These are phyloP conservation scores for Fusarium nodosum DNA, from an alignment of 2,329 filamentous ascomycete genomes.

Conservation along the genomic window DNA sequence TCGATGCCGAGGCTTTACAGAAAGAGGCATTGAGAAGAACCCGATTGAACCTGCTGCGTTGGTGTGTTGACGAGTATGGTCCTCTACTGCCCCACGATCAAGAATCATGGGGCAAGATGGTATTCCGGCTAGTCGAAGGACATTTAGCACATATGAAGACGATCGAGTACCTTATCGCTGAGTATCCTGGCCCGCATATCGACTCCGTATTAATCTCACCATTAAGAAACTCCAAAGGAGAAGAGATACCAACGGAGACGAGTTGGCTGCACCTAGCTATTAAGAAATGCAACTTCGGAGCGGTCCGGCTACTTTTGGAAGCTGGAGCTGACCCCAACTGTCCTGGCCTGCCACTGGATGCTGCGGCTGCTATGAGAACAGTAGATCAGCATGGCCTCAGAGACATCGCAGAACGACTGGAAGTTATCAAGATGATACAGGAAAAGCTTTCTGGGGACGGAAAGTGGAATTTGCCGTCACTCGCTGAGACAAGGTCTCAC, in stretches of 20 bases:
- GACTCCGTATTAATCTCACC: background rate
- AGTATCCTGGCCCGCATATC: slow-evolving; percentile 27
- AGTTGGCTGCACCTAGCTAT: slow-evolving; percentile 25
- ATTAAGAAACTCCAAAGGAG: accelerated
- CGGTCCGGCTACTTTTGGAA: background rate
- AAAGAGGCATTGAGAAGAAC: background rate
- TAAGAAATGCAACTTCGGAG: background rate
- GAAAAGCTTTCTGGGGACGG: background rate
- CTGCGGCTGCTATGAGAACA: background rate
- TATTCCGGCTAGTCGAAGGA: background rate
- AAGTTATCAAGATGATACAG: slow-evolving; percentile 7
- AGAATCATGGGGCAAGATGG: slow-evolving; percentile 8
- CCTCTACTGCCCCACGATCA: background rate
- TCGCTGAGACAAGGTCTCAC: background rate
- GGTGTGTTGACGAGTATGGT: slow-evolving; percentile 26
- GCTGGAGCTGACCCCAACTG: slow-evolving; percentile 13
- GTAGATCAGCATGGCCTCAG: accelerated
- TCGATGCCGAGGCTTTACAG: background rate
- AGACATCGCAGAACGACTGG: background rate
- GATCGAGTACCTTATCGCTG: background rate
- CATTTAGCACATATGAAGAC: background rate
- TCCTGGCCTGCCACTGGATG: slow-evolving; percentile 4
- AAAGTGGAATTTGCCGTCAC: background rate
- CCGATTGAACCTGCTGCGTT: background rate
- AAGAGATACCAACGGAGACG: background rate